Base-by-base conservation (phyloP, 148 eudicot species). In the Fagopyrum esculentum region DNA sequence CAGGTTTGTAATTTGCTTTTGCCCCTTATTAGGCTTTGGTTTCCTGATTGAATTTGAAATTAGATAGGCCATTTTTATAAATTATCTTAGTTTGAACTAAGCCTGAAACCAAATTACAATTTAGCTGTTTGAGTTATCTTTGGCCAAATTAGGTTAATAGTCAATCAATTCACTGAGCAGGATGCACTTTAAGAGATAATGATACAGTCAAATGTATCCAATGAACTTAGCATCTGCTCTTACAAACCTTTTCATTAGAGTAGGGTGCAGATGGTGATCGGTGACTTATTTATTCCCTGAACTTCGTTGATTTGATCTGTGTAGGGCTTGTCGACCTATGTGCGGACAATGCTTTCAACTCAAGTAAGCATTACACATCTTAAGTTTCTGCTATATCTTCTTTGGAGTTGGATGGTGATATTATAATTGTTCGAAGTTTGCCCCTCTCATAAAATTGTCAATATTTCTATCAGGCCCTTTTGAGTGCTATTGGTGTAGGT, bases 401-500 rank as follows among this genome's bases (percentile, higher is more conserved):
- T 66, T 43, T 40, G 69, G 71, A 66, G 71, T 3, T 11, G 35
- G 6, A 63, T 30, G 45, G 45, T 63, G 44, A 51, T 71, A 50
- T 61, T 52, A 46, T 71, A 17, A 60, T 46, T 72, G 54, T 22
- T 35, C 40, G 40, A 35, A 35, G 40, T 72, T 26, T 13, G 17
- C 1, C 56, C 43, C 15, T 3, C 11, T 6, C 40, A 35, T 35
- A 29, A 26, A 19, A 59, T 43, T 74, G 60, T 35, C 47, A 4
- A 8, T 40, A 4, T 66, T 66, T 19, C 8, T 66, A 35, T 74
- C 79, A 95, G 99, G 99, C 99, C 77, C 99, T 95, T 74, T 78
- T 95, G 83, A 84, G 99, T 90, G 99, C 99, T 72, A 95, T 95
- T 79, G 99, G 99, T 51, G 99, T 95, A 57, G 99, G 99, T 74